Conservation (phyloP, 2,329 filamentous ascomycete species). For the Botrytis deweyae region DNA sequence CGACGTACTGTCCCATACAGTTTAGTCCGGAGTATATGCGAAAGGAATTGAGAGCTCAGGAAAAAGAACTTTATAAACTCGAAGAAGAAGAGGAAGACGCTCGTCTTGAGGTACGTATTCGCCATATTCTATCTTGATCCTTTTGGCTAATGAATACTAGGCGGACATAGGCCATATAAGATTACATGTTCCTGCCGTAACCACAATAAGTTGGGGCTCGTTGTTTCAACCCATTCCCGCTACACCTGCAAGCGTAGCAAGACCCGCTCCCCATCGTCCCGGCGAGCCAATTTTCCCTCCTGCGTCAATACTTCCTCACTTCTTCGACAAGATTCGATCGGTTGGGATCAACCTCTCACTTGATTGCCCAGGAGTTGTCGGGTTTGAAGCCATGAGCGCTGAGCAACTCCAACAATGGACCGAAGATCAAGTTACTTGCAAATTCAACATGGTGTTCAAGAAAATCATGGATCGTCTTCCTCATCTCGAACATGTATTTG, state of each 20-base stretch:
- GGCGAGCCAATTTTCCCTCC: neutral
- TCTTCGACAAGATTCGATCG: constrained; percentile 11
- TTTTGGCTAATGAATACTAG: neutral
- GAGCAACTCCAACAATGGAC: neutral
- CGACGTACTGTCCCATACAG: neutral
- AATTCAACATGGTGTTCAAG: neutral
- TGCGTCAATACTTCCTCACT: neutral
- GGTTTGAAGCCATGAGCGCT: neutral
- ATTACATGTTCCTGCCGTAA: neutral
- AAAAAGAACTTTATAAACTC: neutral
- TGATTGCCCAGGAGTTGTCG: fast-evolving
- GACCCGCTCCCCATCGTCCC: fast-evolving
- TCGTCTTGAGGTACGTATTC: fast-evolving
- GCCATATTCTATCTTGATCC: neutral
- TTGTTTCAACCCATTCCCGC: too few relatives aligned
- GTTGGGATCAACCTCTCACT: constrained; percentile 5
- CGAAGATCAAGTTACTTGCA: neutral
- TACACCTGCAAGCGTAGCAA: neutral
- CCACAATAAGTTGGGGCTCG: too few relatives aligned
- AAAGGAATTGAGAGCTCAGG: neutral
- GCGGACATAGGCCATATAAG: fast-evolving
- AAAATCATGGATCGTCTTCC: neutral
- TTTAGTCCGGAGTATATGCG: neutral
- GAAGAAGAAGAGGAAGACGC: fast-evolving
- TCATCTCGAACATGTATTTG: neutral